phyloP scores from a whole-genome alignment of 345 rosid species.

The Eucalyptus pauciflora region DNA sequence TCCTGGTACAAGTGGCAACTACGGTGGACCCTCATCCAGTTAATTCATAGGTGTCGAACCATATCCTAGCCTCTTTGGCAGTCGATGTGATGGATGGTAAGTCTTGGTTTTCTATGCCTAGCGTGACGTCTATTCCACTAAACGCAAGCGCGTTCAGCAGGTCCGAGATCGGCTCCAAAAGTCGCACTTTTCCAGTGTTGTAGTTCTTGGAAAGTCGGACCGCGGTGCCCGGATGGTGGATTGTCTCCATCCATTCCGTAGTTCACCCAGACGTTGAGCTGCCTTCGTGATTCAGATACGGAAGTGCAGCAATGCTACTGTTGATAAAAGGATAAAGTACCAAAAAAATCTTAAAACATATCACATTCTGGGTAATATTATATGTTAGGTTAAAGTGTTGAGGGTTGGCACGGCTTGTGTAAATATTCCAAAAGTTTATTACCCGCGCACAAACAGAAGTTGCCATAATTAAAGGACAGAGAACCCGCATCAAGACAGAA shows the following conservation, averaged over 20 bases:
- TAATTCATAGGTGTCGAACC: neutral
- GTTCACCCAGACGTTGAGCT: neutral
- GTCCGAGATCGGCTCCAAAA: neutral
- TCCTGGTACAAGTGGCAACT: neutral
- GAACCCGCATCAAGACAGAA: neutral
- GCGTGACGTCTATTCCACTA: neutral
- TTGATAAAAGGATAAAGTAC: neutral
- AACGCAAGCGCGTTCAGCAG: neutral
- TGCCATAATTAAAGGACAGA: neutral
- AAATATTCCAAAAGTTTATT: neutral
- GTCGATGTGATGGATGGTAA: neutral
- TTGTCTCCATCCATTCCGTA: neutral
- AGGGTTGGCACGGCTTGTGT: neutral
- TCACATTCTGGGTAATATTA: too few species aligned
- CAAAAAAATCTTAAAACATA: rapidly evolving
- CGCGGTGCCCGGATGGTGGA: neutral
- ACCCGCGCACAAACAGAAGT: neutral
- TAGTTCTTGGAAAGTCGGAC: neutral
- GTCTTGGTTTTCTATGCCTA: neutral
- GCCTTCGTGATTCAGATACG: neutral
- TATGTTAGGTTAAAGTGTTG: too few species aligned
- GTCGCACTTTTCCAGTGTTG: neutral
- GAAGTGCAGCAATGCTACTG: neutral
- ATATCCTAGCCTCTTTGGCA: neutral
- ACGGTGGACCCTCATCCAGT: neutral